A percentile compares a stretch with the other conserved stretches of the same genome.
Evolutionary conservation across 2,329 filamentous ascomycete genomes (phyloP).

Genomic region (Pseudogymnoascus sp.): DNA sequence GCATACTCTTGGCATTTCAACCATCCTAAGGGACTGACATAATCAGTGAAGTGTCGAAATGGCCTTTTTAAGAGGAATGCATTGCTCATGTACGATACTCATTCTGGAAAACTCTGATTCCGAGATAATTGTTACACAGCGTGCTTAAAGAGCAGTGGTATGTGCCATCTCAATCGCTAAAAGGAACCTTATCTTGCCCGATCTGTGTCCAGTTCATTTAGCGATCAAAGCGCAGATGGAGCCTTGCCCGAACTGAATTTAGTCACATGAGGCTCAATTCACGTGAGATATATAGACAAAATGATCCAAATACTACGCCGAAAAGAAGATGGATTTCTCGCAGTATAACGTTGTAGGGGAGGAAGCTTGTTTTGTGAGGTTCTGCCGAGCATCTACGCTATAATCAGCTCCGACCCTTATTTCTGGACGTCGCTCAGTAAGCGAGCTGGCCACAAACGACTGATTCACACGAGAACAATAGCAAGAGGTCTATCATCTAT

Average conservation of each 20-base stretch:
- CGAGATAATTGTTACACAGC: slow-evolving; percentile 1
- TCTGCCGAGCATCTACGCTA: background rate
- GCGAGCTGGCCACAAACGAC: slow-evolving; percentile 4
- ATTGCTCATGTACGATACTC: background rate
- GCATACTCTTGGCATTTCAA: background rate
- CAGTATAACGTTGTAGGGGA: background rate
- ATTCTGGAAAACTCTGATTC: background rate
- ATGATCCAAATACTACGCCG: background rate
- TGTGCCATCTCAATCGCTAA: background rate
- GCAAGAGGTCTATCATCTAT: slow-evolving; percentile 6
- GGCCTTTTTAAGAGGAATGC: background rate
- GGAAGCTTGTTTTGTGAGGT: background rate
- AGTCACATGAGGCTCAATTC: slow-evolving; percentile 4
- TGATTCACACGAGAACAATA: slow-evolving; percentile 12
- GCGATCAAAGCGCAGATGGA: background rate
- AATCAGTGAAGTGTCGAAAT: background rate
- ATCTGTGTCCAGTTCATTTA: background rate
- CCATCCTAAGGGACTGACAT: background rate
- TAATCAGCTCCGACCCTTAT: background rate
- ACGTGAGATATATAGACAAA: background rate
- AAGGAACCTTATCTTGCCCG: background rate
- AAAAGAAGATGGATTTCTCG: background rate
- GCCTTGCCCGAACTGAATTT: background rate
- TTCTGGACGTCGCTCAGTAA: background rate
- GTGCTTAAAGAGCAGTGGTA: background rate